Percentiles rank a stretch among this genome's conserved stretches.
Evolutionary conservation across 1,284 basidiomycete species (phyloP).

Genomic region (Fomes fomentarius): DNA sequence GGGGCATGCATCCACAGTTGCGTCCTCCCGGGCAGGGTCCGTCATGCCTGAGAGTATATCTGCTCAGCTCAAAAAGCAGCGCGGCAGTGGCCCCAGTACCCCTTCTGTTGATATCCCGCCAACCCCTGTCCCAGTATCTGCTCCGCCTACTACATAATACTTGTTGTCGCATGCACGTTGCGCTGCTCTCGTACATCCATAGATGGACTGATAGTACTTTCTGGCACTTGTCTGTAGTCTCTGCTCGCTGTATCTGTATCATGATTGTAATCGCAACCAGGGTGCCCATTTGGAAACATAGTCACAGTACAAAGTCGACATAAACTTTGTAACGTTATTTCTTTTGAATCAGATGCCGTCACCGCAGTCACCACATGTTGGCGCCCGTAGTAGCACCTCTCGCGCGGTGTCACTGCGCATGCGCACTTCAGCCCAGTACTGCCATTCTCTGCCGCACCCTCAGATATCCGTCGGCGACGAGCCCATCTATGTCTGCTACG

Average conservation of each 20-base stretch:
- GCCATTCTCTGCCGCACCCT: not conserved
- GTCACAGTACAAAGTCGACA: too few relatives aligned
- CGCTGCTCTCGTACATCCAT: not conserved
- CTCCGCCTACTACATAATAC: conserved; percentile 9
- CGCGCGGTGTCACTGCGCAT: not conserved
- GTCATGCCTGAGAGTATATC: conserved; percentile 23
- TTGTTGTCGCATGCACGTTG: not conserved
- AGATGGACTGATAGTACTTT: not conserved
- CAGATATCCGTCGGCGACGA: too few relatives aligned
- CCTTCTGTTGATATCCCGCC: conserved; percentile 16
- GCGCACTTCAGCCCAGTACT: not conserved
- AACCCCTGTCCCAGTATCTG: conserved; percentile 10
- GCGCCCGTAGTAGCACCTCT: conserved; percentile 7
- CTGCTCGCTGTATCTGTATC: not conserved
- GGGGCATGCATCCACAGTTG: conserved; percentile 15
- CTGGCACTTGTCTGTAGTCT: not conserved
- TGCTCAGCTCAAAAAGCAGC: conserved; percentile 22
- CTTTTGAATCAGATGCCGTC: not conserved
- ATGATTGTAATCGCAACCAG: not conserved
- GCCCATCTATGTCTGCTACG: conserved; percentile 27
- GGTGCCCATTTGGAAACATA: too few relatives aligned
- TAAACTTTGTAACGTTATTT: not conserved
- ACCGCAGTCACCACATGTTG: conserved; percentile 1
- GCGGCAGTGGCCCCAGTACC: conserved; percentile 19
- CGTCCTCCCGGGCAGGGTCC: conserved; percentile 23